These are phyloP conservation scores for Triticum urartu DNA, from an alignment of 176 grass and related monocot species.

Conservation along the genomic window DNA sequence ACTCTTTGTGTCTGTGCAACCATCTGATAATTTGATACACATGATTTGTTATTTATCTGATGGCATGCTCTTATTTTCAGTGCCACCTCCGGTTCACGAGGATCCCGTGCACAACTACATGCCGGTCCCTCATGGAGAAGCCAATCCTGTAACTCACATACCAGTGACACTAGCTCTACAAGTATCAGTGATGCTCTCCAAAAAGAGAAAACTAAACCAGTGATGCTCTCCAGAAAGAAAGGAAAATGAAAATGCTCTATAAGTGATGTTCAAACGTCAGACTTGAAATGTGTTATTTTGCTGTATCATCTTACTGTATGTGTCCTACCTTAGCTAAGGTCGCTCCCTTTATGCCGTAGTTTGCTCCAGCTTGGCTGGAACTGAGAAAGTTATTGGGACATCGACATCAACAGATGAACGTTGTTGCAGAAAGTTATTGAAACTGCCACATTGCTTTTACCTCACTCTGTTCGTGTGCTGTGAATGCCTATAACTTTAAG, in stretches of 20 bases:
- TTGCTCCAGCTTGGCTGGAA: background rate
- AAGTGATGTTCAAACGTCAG: background rate
- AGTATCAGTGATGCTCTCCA: background rate
- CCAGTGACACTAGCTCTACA: background rate
- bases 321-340: background rate
- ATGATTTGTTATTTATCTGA: conserved; percentile 15
- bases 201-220: background rate
- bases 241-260: background rate
- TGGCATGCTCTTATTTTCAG: conserved; percentile 10
- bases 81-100: background rate
- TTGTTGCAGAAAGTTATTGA: background rate
- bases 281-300: background rate
- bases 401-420: background rate
- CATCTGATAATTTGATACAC: background rate
- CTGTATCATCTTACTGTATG: background rate
- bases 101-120: background rate
- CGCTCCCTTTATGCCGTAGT: background rate
- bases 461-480: background rate
- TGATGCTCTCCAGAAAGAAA: background rate
- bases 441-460: background rate
- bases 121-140: background rate
- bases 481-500: too few relatives aligned
- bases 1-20: background rate
- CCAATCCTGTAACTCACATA: background rate
- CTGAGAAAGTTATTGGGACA: background rate